Base-by-base conservation (phyloP, 805 yeast species). In the Spathaspora arborariae region DNA sequence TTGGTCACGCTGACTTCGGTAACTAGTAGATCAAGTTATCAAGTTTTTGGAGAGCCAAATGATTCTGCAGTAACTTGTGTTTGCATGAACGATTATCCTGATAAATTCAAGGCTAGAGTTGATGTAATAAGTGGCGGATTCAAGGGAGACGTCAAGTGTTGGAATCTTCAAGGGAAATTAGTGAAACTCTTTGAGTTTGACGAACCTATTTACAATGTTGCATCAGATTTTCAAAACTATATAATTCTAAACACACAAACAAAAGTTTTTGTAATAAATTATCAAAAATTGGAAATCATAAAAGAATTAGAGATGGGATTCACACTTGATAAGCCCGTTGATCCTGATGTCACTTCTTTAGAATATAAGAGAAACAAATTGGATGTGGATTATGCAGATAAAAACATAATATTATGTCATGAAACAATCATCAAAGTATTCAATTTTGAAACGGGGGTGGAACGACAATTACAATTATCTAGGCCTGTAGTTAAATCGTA, bases 341-440 rank as follows among this genome's bases (percentile, higher is more conserved):
- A 43, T 37, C 44, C 36, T 20, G n/a, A n/a, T n/a, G n/a, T n/a
- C n/a, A n/a, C n/a, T n/a, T n/a, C n/a, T n/a, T n/a, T n/a, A n/a
- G n/a, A n/a, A n/a, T n/a, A n/a, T n/a, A n/a, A n/a, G n/a, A 47
- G 42, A 11, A 50, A 53, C 42, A 42, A 47, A 6, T 41, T 64
- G 41, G 67, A 69, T 39, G 63, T 59, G 11, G 76, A 72, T 51
- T 64, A 61, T 46, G 67, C 60, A 9, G 72, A 57, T 42, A 44
- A 30, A 13, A 66, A 63, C 46, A 53, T 70, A 2, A 53, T 68
- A 1, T 34, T 68, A 11, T 50, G 61, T 39, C 51, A 54, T 35
- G 54, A 39, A 6, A 36, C 49, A 2, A 34, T 42, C 10, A 56
- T 67, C 22, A 56, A 57, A 20, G 67, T 63, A 6, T 53, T 59